These are phyloP conservation scores for Aureobasidium pullulans DNA, from an alignment of 2,329 filamentous ascomycete species.

Conservation along the genomic window DNA sequence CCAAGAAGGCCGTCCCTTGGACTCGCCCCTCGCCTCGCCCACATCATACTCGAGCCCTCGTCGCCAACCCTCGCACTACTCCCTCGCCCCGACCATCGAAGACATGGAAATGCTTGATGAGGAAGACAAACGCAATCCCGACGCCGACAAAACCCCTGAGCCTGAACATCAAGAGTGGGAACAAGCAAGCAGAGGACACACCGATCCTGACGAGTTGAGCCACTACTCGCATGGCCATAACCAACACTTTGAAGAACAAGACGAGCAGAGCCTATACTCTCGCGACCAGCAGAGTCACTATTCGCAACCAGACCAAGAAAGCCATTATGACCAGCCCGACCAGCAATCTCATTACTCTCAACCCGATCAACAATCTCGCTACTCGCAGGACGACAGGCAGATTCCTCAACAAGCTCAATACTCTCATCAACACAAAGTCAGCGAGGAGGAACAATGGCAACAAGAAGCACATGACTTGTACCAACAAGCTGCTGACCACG, in stretches of 20 bases:
- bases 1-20: conserved; percentile 28
- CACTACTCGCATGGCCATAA: neutral
- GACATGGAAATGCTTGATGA: conserved; percentile 1
- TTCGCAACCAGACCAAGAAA: neutral
- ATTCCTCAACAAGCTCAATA: neutral
- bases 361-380: neutral
- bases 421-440: conserved; percentile 2
- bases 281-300: conserved; percentile 2
- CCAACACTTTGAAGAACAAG: neutral
- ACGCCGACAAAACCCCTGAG: conserved; percentile 8
- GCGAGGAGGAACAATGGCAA: conserved; percentile 5
- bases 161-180: conserved; percentile 5
- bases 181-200: neutral
- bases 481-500: neutral
- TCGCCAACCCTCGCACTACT: conserved; percentile 16
- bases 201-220: neutral
- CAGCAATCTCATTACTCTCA: neutral
- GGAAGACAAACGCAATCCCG: neutral
- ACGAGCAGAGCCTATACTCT: neutral
- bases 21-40: conserved; percentile 25
- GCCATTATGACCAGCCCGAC: neutral
- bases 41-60: conserved; percentile 4
- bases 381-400: neutral
- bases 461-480: conserved; percentile 1
- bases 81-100: conserved; percentile 12